These are phyloP conservation scores for Penicillium rolfsii DNA, from an alignment of 2,329 filamentous ascomycete genomes.

Conservation along the genomic window DNA sequence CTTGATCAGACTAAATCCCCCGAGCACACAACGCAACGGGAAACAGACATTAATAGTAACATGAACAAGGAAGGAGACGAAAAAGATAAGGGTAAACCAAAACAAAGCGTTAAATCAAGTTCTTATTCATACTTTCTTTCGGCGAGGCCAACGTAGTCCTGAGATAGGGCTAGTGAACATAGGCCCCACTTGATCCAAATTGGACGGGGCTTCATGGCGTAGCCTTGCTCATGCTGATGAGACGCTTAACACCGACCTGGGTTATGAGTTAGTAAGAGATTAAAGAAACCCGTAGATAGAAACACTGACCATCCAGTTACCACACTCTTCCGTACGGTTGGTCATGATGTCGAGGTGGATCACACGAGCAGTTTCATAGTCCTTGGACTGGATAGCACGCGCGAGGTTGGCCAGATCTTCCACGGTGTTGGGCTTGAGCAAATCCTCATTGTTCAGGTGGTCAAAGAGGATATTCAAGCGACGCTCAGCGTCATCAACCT, in stretches of 20 bases:
- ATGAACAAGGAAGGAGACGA: conserved; percentile 23
- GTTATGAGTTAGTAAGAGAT: conserved; percentile 7
- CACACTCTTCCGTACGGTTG: conserved; percentile 78
- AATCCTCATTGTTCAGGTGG: conserved; percentile 92
- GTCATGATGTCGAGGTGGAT: conserved; percentile 76
- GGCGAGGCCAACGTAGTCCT: conserved; percentile 12
- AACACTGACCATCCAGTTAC: conserved; percentile 79
- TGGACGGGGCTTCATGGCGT: conserved; percentile 19
- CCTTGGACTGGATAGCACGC: conserved; percentile 66
- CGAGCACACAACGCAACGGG: conserved; percentile 11
- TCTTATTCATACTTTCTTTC: conserved; percentile 6
- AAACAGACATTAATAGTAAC: conserved; percentile 28
- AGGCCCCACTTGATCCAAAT: conserved; percentile 1
- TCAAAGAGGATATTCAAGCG: conserved; percentile 92
- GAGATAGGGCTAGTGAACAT: background rate
- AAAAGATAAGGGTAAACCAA: conserved; percentile 9
- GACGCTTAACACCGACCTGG: conserved; percentile 30
- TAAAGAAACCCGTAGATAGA: background rate
- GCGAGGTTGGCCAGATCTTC: conserved; percentile 56
- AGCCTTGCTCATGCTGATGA: conserved; percentile 30
- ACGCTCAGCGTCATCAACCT: conserved; percentile 94
- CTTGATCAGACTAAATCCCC: conserved; percentile 20
- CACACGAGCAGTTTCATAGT: conserved; percentile 68
- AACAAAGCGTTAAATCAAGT: conserved; percentile 17
- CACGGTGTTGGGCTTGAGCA: conserved; percentile 74